Evolutionary conservation across 805 yeast genomes (phyloP), one percentile per base, ranked within the genome.

Genomic region (Cyberlindnera americana): DNA sequence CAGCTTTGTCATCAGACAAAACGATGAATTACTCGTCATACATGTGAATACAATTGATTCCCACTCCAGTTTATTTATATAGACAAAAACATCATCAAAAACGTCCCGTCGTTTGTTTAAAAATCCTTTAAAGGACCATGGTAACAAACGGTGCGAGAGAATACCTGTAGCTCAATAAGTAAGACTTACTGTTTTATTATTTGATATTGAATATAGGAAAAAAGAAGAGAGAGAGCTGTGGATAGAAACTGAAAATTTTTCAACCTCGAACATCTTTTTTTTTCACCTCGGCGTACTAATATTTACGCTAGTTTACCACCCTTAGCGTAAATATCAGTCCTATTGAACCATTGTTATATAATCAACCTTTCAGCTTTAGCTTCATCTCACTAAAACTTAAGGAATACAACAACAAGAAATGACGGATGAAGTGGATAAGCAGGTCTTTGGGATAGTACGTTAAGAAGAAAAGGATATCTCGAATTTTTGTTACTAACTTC

Each of bases 51-150:
- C 46, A 37, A 45, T 46, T 48, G 64, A 63, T 60, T 62, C 61
- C 63, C 59, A 52, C 50, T 43, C 50, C 62, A 61, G 64, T 51
- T 53, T 53, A 4, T 54, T 54, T 17, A 3, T 9, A 25, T 28
- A 21, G 23, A 33, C 26, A 21, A 22, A 14, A 16, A 7, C 10
- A 14, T 22, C n/a, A n/a, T n/a, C n/a, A n/a, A n/a, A n/a, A n/a
- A n/a, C n/a, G n/a, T 40, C 43, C 33, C 43, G 43, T 30, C 43
- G 33, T 17, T 19, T 18, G 33, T 27, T 23, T n/a, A n/a, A n/a
- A n/a, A n/a, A 18, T 14, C 13, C 11, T 13, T 9, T 6, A n/a
- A 25, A 25, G 6, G n/a, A 6, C 9, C 10, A 10, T 8, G 9
- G 10, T 16, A 14, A 21, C 35, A 24, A 15, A 23, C 37, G 45